A percentile compares a stretch with the other conserved stretches of the same genome.
Evolutionary conservation across 1,284 basidiomycete genomes (phyloP).

Genomic region (Caloboletus firmus): DNA sequence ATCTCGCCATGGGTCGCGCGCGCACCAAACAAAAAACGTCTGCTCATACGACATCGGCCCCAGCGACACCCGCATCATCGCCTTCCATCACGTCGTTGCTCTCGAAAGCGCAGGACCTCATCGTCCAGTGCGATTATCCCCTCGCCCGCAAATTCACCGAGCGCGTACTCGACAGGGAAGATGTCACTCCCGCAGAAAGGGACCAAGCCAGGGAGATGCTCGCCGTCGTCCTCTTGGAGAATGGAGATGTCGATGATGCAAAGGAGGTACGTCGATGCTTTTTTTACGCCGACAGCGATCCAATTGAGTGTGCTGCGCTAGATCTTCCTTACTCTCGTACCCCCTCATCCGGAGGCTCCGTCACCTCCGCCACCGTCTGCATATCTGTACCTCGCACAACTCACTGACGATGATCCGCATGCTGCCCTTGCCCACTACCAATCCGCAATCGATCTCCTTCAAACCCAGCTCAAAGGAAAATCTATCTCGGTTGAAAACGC

Average conservation of each 20-base stretch:
- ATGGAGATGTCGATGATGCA: constrained; percentile 73
- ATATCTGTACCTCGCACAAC: constrained; percentile 88
- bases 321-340: constrained; percentile 66
- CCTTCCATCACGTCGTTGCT: constrained; percentile 57
- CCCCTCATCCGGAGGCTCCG: constrained; percentile 58
- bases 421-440: constrained; percentile 80
- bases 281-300: background rate
- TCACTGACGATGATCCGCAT: constrained; percentile 75
- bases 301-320: constrained; percentile 29
- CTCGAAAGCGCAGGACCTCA: constrained; percentile 73
- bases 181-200: constrained; percentile 48
- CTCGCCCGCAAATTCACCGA: constrained; percentile 73
- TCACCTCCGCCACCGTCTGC: constrained; percentile 74
- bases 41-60: constrained; percentile 30
- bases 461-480: constrained; percentile 70
- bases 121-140: constrained; percentile 83
- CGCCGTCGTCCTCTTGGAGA: constrained; percentile 76
- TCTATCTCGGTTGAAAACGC: constrained; percentile 35
- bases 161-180: constrained; percentile 67
- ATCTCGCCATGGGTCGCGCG: constrained; percentile 59
- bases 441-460: constrained; percentile 75
- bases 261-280: constrained; percentile 53
- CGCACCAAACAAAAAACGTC: constrained; percentile 55
- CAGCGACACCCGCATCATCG: constrained; percentile 13
- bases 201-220: constrained; percentile 78